Base-by-base conservation (phyloP, 83 land plant species). In the Thuja plicata region DNA sequence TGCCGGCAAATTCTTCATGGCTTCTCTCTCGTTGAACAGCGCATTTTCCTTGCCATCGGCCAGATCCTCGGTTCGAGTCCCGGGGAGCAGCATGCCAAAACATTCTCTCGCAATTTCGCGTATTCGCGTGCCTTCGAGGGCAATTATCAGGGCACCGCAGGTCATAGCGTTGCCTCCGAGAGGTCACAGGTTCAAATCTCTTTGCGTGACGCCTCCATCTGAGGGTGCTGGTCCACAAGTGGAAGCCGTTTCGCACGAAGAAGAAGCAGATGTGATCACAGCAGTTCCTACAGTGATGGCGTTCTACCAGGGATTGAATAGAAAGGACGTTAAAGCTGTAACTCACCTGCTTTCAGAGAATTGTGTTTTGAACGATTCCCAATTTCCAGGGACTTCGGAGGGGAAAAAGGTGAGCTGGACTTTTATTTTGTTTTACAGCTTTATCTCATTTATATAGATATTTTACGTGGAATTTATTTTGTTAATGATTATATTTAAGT, bases 131-230 rank as follows among this genome's bases (percentile, higher is more conserved):
- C 45, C 84, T 19, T 41, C 48, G 3, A 8, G 27, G 40, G 4
- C 83, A 40, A 8, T 38, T 40, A 19, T 79, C 46, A 38, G 38
- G 48, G 38, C 80, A 77, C 40, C 41, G 0, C 46, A 19, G 46
- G 83, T 79, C 71, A 7, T 0, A 8, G 71, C n/a, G 10, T 40
- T 79, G 1, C 24, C 46, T 34, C 7, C 83, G 5, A 40, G 27
- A 79, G 38, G 83, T 79, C 83, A 24, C 83, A 48, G 38, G 83
- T 40, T 79, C 83, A 41, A 79, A 11, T 38, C 83, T 79, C 83
- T 19, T 79, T 41, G 83, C n/a, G 21, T 40, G 21, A 17, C 83
- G 3, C 45, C n/a, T 10, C 11, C 83, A 0, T 79, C 83, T 19
- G 45, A 79, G 84, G 27, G 46, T 7, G 46, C 0, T 21, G 30